Percentiles rank a stretch among this genome's conserved stretches.
Conservation (phyloP, 139 green algal species). For the Chlorella sp. region DNA sequence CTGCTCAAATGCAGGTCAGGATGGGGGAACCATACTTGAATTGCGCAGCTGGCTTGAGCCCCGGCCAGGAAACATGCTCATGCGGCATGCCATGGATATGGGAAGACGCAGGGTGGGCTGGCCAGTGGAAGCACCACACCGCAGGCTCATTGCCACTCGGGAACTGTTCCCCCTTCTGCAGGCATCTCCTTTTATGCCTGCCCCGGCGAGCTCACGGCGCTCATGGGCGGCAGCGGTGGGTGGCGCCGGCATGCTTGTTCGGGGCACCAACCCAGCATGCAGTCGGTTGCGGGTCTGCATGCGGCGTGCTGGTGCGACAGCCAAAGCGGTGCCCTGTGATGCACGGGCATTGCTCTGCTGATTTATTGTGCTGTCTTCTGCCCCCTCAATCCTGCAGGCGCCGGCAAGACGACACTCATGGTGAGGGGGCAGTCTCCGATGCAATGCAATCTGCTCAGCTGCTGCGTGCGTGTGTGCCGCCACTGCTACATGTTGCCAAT, state of each 20-base stretch:
- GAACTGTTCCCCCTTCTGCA: conserved; percentile 5
- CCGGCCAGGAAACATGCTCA: no score
- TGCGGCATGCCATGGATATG: no score
- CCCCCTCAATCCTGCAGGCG: neutral
- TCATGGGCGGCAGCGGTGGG: conserved; percentile 71
- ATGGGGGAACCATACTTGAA: no score
- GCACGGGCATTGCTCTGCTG: no score
- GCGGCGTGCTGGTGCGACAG: no score
- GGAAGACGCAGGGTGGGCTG: no score
- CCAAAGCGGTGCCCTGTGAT: no score
- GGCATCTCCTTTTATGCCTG: conserved; percentile 61
- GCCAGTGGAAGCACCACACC: no score
- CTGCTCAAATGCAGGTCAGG: no score
- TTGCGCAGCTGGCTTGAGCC: no score
- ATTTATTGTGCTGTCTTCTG: no score
- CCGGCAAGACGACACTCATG: conserved; percentile 83
- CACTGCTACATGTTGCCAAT: neutral
- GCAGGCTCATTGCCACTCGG: neutral
- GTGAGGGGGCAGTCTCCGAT: neutral
- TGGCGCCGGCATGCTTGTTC: neutral
- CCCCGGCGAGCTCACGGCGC: conserved; percentile 54
- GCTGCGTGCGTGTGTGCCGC: neutral
- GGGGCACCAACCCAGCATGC: neutral
- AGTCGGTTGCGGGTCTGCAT: neutral
- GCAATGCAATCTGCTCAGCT: no score